Conservation (phyloP, 306 rosid species). For the Ormosia semicastrata region DNA sequence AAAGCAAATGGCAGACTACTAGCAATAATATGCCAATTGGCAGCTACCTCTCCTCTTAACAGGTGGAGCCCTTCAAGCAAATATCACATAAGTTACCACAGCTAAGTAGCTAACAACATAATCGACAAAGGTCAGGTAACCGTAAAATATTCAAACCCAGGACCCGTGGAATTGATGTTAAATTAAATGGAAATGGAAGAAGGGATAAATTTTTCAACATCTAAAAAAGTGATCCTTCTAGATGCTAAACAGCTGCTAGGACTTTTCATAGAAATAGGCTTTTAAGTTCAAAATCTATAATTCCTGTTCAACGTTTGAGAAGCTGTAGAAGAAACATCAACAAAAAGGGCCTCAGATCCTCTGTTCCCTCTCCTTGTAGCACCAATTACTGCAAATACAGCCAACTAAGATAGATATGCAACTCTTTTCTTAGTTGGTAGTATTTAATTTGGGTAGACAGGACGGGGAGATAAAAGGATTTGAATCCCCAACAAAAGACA, state of each 20-base stretch:
- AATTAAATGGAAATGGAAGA: not conserved
- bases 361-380: too few relatives aligned
- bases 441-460: not conserved
- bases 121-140: not conserved
- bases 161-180: not conserved
- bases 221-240: not conserved
- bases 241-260: not conserved
- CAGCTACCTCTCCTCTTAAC: not conserved
- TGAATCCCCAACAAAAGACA: not conserved
- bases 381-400: too few relatives aligned
- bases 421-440: not conserved
- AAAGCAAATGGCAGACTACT: not conserved
- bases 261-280: not conserved
- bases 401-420: not conserved
- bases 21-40: not conserved
- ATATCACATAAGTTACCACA: not conserved
- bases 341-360: not conserved
- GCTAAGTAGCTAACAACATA: not conserved
- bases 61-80: constrained; percentile 5
- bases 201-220: not conserved
- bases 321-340: not conserved
- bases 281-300: not conserved
- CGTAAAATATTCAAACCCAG: not conserved
- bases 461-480: not conserved
- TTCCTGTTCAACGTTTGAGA: not conserved